Evolutionary conservation across 2,329 filamentous ascomycete species (phyloP).

Genomic region (Aspergillus pseudoviridinutans): DNA sequence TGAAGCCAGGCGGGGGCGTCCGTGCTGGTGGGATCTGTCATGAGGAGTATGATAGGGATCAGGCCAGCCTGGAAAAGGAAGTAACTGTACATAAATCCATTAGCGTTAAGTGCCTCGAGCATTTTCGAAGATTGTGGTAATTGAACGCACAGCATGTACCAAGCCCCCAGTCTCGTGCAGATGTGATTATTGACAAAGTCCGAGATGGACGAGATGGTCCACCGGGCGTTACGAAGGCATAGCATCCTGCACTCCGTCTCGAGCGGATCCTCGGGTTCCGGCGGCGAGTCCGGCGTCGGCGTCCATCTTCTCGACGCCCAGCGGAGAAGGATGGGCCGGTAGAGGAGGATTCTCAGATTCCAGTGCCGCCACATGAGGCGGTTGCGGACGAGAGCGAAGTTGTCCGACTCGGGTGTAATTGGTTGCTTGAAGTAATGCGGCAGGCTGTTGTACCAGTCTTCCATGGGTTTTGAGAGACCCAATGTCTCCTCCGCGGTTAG

Average conservation of each 20-base stretch:
- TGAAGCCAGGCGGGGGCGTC: conserved; percentile 36
- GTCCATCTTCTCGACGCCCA: conserved; percentile 37
- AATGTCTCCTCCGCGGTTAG: conserved; percentile 41
- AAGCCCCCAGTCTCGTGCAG: conserved; percentile 39
- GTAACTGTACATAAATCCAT: conserved; percentile 22
- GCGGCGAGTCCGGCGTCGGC: conserved; percentile 24
- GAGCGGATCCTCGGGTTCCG: conserved; percentile 30
- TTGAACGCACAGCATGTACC: conserved; percentile 40
- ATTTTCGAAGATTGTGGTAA: neutral
- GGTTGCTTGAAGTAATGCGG: conserved; percentile 39
- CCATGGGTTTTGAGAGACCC: conserved; percentile 39
- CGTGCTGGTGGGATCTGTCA: conserved; percentile 38
- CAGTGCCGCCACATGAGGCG: conserved; percentile 42
- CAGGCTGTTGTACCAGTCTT: conserved; percentile 40
- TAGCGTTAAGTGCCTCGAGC: neutral
- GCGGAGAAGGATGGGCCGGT: conserved; percentile 40
- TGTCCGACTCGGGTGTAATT: conserved; percentile 31
- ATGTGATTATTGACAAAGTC: conserved; percentile 39
- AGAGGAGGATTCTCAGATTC: conserved; percentile 43
- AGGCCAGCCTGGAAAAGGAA: conserved; percentile 45
- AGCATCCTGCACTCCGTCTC: conserved; percentile 37
- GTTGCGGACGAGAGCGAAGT: conserved; percentile 37
- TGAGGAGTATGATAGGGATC: conserved; percentile 42
- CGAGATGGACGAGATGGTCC: conserved; percentile 41
- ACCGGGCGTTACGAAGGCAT: conserved; percentile 39